phyloP scores from a whole-genome alignment of 2,329 filamentous ascomycete species.

The Simplicillium sp. region DNA sequence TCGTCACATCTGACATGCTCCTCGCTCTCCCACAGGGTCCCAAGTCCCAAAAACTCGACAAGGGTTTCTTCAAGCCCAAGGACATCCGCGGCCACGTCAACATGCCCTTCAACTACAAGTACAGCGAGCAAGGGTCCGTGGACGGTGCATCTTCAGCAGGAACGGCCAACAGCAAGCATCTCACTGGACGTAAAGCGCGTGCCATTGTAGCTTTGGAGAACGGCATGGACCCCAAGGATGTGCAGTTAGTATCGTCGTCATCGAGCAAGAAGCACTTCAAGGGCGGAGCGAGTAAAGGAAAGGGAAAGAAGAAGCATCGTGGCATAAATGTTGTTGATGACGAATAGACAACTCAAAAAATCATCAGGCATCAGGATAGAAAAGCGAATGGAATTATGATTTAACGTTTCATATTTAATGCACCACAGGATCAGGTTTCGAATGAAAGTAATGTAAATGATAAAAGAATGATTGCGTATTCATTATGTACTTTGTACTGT shows the following conservation, averaged over 20 bases:
- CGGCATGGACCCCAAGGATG: conserved; percentile 72
- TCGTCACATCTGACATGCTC: conserved; percentile 36
- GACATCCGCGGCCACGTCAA: conserved; percentile 56
- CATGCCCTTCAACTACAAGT: conserved; percentile 84
- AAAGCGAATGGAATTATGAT: neutral
- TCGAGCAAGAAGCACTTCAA: conserved; percentile 92
- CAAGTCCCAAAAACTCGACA: conserved; percentile 73
- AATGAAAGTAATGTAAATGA: too few relatives aligned
- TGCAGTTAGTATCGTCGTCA: conserved; percentile 35
- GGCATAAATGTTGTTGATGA: conserved; percentile 8
- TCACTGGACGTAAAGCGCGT: conserved; percentile 76
- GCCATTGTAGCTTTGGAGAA: conserved; percentile 76
- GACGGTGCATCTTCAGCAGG: neutral
- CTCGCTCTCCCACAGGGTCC: conserved; percentile 47
- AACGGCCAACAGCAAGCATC: conserved; percentile 42
- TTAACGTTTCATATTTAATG: neutral
- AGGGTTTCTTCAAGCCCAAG: conserved; percentile 72
- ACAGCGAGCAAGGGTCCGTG: conserved; percentile 64
- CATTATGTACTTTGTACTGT: too few relatives aligned
- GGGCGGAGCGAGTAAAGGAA: conserved; percentile 54
- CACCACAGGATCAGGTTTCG: too few relatives aligned
- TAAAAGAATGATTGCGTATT: too few relatives aligned
- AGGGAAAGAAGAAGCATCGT: conserved; percentile 34
- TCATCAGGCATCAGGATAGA: neutral
- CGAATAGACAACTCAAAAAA: conserved; percentile 1